phyloP scores from a whole-genome alignment of 805 yeast species.

The Osmozyma mogii region DNA sequence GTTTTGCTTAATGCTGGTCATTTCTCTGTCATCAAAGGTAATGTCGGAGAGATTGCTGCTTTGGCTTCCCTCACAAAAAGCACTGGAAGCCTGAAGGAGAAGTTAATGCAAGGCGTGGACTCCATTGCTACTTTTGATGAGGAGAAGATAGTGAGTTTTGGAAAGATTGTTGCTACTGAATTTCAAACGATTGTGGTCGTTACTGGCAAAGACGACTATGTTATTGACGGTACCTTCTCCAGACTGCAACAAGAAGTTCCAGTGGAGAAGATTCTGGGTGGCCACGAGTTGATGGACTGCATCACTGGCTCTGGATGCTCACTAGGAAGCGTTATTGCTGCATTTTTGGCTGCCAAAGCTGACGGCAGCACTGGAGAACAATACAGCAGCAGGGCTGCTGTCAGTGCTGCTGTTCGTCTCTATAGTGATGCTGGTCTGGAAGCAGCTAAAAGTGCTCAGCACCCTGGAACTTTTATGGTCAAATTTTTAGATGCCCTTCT shows the following conservation, averaged over 20 bases:
- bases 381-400: constrained; percentile 20
- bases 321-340: constrained; percentile 63
- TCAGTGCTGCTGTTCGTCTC: constrained; percentile 44
- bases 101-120: constrained; percentile 69
- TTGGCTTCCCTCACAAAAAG: constrained; percentile 17
- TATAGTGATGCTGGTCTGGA: constrained; percentile 56
- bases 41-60: constrained; percentile 75
- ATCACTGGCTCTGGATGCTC: constrained; percentile 85
- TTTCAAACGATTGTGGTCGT: constrained; percentile 58
- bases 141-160: constrained; percentile 30
- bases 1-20: constrained; percentile 48
- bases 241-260: background rate
- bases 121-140: constrained; percentile 18
- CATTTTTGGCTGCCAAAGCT: constrained; percentile 42
- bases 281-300: constrained; percentile 52
- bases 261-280: constrained; percentile 40
- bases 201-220: constrained; percentile 45
- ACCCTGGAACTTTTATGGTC: constrained; percentile 50
- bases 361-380: constrained; percentile 23
- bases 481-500: constrained; percentile 42
- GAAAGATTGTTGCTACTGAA: constrained; percentile 40
- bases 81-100: background rate
- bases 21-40: constrained; percentile 71
- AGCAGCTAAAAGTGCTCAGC: constrained; percentile 36
- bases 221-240: constrained; percentile 12